phyloP scores from a whole-genome alignment of 73 alveolate species.

The Diophrys appendiculata region DNA sequence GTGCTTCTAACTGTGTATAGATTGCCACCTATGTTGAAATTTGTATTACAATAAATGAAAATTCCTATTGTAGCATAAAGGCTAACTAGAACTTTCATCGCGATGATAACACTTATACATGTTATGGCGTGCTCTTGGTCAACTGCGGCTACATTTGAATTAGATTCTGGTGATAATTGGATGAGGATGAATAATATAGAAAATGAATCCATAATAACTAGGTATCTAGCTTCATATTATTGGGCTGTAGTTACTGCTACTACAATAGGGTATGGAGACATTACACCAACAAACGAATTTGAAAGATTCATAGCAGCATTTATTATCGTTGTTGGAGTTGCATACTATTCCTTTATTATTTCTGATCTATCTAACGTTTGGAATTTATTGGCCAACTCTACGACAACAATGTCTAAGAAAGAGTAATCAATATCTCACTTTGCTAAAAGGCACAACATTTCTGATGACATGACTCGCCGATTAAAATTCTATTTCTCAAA shows the following conservation, averaged over 20 bases:
- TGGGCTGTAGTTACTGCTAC: slow-evolving; percentile 70
- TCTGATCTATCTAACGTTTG: slow-evolving; percentile 40
- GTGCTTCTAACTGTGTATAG: slow-evolving; percentile 40
- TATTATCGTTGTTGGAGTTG: slow-evolving; percentile 56
- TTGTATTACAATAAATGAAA: slow-evolving; percentile 20
- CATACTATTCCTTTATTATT: slow-evolving; percentile 48
- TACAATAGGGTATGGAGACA: slow-evolving; percentile 80
- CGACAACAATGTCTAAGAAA: slow-evolving; percentile 4
- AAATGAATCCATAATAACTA: slow-evolving; percentile 17
- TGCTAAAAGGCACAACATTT: slow-evolving; percentile 1
- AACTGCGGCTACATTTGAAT: slow-evolving; percentile 34
- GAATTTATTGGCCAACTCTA: slow-evolving; percentile 7
- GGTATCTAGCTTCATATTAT: slow-evolving; percentile 58
- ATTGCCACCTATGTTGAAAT: slow-evolving; percentile 21
- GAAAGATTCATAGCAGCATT: slow-evolving; percentile 39
- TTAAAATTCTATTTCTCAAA: slow-evolving; percentile 10
- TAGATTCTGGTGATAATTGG: slow-evolving; percentile 32
- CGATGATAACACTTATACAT: slow-evolving; percentile 46
- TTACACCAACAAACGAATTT: slow-evolving; percentile 49
- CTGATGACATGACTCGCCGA: slow-evolving; percentile 3
- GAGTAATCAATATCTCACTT: slow-evolving; percentile 19
- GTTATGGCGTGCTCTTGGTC: slow-evolving; percentile 67
- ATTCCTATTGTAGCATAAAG: slow-evolving; percentile 25
- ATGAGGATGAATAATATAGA: background rate
- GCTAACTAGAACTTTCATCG: slow-evolving; percentile 22